Evolutionary conservation across 805 yeast species (phyloP).

Genomic region (Zygosaccharomyces bailii): DNA sequence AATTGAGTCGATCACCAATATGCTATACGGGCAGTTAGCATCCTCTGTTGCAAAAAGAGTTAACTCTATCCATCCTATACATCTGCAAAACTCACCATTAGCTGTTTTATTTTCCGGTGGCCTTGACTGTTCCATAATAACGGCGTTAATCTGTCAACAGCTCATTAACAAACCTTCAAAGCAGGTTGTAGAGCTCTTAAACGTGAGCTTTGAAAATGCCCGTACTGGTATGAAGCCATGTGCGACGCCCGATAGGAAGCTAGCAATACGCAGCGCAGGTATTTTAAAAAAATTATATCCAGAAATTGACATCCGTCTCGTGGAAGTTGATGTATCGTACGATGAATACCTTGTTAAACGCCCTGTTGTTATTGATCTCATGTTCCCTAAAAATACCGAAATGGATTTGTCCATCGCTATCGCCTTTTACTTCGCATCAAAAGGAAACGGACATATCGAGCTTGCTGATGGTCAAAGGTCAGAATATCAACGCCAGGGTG

Average conservation of each 20-base stretch:
- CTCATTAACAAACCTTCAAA: constrained; percentile 19
- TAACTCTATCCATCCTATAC: constrained; percentile 57
- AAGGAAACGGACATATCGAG: constrained; percentile 44
- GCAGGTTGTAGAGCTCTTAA: constrained; percentile 63
- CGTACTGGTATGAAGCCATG: constrained; percentile 58
- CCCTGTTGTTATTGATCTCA: constrained; percentile 55
- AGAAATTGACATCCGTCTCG: constrained; percentile 42
- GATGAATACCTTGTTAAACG: constrained; percentile 54
- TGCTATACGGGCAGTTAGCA: constrained; percentile 34
- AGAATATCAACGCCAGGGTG: constrained; percentile 49
- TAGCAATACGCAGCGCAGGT: constrained; percentile 63
- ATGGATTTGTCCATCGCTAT: constrained; percentile 96
- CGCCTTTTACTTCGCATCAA: constrained; percentile 89
- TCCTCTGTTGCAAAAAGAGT: constrained; percentile 49
- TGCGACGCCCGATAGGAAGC: constrained; percentile 81
- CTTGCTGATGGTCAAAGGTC: constrained; percentile 15
- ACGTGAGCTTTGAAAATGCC: constrained; percentile 90
- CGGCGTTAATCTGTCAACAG: constrained; percentile 44
- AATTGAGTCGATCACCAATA: constrained; percentile 11
- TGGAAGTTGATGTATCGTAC: constrained; percentile 73
- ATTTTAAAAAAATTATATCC: constrained; percentile 47
- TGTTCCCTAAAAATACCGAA: constrained; percentile 82
- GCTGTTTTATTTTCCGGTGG: constrained; percentile 92
- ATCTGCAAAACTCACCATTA: constrained; percentile 38
- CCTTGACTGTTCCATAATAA: constrained; percentile 82